Evolutionary conservation across 164 flowering plant species (phyloP).

Genomic region (Stephania yunnanensis): DNA sequence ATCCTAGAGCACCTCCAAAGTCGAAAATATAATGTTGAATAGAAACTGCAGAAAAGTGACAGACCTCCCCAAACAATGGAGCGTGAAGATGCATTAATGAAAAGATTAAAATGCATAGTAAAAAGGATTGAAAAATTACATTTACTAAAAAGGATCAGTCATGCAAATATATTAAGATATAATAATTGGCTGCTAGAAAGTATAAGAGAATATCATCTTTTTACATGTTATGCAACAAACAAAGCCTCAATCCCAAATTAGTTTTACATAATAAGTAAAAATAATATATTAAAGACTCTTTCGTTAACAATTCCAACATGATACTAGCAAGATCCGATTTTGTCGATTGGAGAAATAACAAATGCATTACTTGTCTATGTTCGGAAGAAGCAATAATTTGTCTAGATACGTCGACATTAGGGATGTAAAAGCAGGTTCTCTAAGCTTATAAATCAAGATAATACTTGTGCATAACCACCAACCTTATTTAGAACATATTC

Average conservation of each 20-base stretch:
- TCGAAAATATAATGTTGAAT: slow-evolving; percentile 4
- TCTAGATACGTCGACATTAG: background rate
- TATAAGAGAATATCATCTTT: background rate
- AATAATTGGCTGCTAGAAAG: background rate
- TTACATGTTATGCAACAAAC: background rate
- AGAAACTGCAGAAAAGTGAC: background rate
- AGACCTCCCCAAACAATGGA: background rate
- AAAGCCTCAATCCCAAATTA: too few relatives aligned
- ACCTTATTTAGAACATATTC: slow-evolving; percentile 96
- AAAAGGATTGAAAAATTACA: background rate
- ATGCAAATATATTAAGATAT: background rate
- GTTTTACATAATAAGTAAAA: background rate
- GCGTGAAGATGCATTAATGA: background rate
- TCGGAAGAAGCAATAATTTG: background rate
- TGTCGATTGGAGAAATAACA: background rate
- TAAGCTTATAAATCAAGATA: background rate
- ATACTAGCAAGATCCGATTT: background rate
- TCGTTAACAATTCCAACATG: background rate
- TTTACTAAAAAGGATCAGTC: background rate
- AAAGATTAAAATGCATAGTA: background rate
- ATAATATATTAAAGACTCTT: background rate
- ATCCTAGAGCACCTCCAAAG: slow-evolving; percentile 75
- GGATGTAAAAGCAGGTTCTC: background rate
- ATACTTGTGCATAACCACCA: background rate
- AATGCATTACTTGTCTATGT: background rate